These are phyloP conservation scores for Tulasnella sp. DNA, from an alignment of 768 basidiomycete species.

Conservation along the genomic window DNA sequence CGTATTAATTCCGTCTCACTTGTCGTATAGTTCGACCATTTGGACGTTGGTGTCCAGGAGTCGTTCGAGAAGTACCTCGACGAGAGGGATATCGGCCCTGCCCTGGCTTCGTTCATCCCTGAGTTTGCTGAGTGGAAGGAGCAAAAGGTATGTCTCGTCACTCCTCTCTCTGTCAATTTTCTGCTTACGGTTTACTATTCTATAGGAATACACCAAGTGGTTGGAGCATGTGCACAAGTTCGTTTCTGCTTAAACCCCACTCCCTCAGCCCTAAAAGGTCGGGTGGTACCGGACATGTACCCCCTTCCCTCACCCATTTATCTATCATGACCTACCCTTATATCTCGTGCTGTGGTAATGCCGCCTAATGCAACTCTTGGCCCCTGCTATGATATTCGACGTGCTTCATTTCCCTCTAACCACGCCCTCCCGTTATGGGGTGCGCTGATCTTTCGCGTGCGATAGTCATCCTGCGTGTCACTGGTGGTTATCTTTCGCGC, in stretches of 20 bases:
- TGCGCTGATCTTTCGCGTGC: too few species aligned
- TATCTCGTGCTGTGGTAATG: background rate
- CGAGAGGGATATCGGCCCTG: conserved; percentile 87
- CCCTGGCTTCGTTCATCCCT: conserved; percentile 81
- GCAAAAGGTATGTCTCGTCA: conserved; percentile 67
- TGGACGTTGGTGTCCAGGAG: conserved; percentile 85
- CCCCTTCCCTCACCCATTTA: background rate
- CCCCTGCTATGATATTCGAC: background rate
- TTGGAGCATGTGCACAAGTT: conserved; percentile 80
- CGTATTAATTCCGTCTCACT: background rate
- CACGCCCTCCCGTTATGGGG: too few species aligned
- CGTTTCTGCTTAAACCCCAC: conserved; percentile 44
- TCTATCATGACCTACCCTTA: background rate
- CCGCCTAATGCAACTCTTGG: background rate
- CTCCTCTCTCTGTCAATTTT: conserved; percentile 12
- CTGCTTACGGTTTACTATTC: background rate
- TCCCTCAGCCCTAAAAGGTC: background rate
- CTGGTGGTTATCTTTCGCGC: too few species aligned
- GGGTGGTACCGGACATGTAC: background rate
- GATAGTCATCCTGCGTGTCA: too few species aligned
- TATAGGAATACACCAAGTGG: conserved; percentile 91
- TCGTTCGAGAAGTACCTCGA: conserved; percentile 88
- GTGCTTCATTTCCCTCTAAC: too few species aligned
- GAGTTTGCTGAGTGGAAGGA: conserved; percentile 91
- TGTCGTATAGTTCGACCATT: conserved; percentile 73